Base-by-base conservation (phyloP, 2,329 filamentous ascomycete species). In the Phyllosticta citrichinensis region DNA sequence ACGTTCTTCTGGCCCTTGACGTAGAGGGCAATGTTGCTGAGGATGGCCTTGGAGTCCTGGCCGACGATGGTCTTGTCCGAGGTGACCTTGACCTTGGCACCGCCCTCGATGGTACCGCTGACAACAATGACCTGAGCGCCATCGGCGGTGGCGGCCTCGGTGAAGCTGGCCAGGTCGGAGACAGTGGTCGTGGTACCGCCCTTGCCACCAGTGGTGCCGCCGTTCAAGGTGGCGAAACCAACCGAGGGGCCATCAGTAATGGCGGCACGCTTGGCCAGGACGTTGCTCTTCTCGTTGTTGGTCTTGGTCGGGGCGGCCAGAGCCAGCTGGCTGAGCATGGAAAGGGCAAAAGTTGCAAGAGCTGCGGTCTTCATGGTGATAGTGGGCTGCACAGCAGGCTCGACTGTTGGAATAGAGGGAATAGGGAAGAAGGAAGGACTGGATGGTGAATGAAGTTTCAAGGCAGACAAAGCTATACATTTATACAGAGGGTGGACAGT, bases 11-110 rank as follows among this genome's bases (percentile, higher is more conserved):
- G 73, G 47, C 72, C 68, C 68, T 78, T 79, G 65, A 83, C 71
- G 60, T 75, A 77, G 55, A 83, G 70, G 8, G 77, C 77, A 59
- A 78, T 70, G 57, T 76, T 74, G n/a, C 74, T 71, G 22, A 83
- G 71, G 56, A 73, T 70, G 47, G 75, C 77, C 56, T 71, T 72
- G 50, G 74, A 72, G 57, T 79, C 76, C 61, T 79, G 75, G 61
- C 81, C 81, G 58, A 82, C 73, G 64, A 83, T 73, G 22, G 77
- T 78, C 62, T 80, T 83, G 72, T 80, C 77, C 62, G 76, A 76
- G 59, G 71, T 69, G 50, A 83, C 69, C 63, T 77, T 75, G 62
- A 82, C 69, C 56, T 78, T 73, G 35, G 68, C 75, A 55, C 71
- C 74, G 55, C 74, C 75, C 50, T 68, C 69, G 60, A 81, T 74